Evolutionary conservation across 2,329 filamentous ascomycete species (phyloP), one percentile per base, ranked within the genome.

Genomic region (Ascochyta pisi): DNA sequence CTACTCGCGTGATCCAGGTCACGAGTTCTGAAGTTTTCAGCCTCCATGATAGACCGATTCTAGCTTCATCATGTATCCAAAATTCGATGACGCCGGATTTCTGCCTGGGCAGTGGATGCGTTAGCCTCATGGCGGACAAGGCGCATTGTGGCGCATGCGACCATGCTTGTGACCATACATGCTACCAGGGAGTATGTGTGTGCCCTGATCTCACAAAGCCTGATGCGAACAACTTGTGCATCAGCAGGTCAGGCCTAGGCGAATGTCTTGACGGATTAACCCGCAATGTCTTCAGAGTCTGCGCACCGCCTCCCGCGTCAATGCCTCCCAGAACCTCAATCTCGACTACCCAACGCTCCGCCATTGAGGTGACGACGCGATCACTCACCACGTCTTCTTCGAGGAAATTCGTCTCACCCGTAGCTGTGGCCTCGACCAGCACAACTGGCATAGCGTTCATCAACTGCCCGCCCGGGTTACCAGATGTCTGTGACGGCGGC

Each of bases 71-170:
- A 6, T 54, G 45, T 22, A 19, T 39, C n/a, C 34, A 22, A 9
- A 22, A 29, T 34, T 40, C 29, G 10, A 19, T 4, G 7, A 23
- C 33, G 26, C 27, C 54, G 29, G 15, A 49, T 39, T 50, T 45
- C 45, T 54, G 45, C 45, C 45, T 27, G 4, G 39, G 45, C 45
- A 41, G 27, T 5, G 45, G 45, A 12, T 54, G 40, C 19, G 52
- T 54, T 15, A 50, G 22, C 27, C 34, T 45, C 24, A 29, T 29
- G 27, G 45, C 40, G 13, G 34, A 54, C 3, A 7, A 37, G 34
- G 34, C 45, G 40, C 45, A 49, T 22, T 50, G 45, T 50, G 52
- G 45, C 40, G 40, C 34, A 50, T 54, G 51, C 45, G 33, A 49
- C 9, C 33, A 40, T n/a, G 19, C 24, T 9, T 54, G 51, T 12